These are phyloP conservation scores for Durio zibethinus DNA, from an alignment of 345 rosid genomes.

Conservation along the genomic window DNA sequence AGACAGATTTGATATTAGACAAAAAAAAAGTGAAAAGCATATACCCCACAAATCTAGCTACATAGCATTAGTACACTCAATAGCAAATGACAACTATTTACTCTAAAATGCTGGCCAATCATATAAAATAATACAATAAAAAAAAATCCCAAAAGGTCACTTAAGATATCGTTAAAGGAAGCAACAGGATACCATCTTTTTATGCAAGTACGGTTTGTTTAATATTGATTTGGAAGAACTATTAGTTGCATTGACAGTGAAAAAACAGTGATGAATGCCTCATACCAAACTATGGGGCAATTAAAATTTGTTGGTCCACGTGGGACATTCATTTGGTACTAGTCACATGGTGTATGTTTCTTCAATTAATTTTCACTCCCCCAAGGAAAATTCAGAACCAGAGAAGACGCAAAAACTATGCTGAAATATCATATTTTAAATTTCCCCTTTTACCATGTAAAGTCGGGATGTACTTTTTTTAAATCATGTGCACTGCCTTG, in stretches of 20 bases:
- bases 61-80: not conserved
- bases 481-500: not conserved
- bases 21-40: not conserved
- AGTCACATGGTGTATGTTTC: conserved; percentile 16
- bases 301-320: conserved; percentile 17
- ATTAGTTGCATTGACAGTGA: not conserved
- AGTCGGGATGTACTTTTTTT: not conserved
- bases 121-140: not conserved
- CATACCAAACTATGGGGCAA: not conserved
- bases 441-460: not conserved
- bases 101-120: no score
- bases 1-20: not conserved
- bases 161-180: not conserved
- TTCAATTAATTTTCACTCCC: not conserved
- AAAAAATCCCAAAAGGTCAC: not conserved
- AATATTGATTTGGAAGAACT: not conserved
- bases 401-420: not conserved
- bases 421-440: not conserved
- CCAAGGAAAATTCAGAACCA: not conserved
- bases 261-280: not conserved
- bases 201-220: not conserved
- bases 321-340: conserved; percentile 1
- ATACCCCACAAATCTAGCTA: not conserved
- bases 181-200: not conserved
- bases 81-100: no score